A percentile compares a stretch with the other conserved stretches of the same genome.
Conservation (phyloP, 345 rosid species). For the Boechera divaricarpa region DNA sequence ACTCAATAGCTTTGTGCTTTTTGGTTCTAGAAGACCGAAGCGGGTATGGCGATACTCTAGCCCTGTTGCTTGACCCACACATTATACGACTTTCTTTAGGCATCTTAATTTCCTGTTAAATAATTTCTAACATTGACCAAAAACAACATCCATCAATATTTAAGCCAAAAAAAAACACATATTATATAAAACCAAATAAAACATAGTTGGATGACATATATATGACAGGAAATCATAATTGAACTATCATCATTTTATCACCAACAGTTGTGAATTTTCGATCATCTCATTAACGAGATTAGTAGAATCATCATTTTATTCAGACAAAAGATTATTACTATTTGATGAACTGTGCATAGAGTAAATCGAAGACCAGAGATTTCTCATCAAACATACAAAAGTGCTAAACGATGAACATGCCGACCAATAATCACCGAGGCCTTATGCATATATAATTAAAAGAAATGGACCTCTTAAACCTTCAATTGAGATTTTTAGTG, state of each 20-base stretch:
- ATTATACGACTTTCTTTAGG: neutral
- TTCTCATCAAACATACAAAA: too few species aligned
- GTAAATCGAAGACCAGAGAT: too few species aligned
- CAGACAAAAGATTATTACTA: too few species aligned
- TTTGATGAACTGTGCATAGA: too few species aligned
- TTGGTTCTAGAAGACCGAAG: conserved; percentile 29
- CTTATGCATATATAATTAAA: too few species aligned
- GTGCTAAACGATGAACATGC: too few species aligned
- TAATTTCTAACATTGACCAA: neutral
- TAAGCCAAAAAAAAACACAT: neutral
- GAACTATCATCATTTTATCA: conserved; percentile 13
- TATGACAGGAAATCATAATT: neutral
- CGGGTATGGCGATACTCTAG: conserved; percentile 35
- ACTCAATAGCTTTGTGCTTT: neutral
- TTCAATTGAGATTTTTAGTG: too few species aligned
- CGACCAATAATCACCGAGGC: too few species aligned
- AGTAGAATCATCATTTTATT: neutral
- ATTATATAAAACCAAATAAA: neutral
- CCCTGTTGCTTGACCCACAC: conserved; percentile 3
- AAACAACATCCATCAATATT: neutral
- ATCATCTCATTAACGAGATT: neutral
- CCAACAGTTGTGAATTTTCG: neutral
- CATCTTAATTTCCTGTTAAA: conserved; percentile 10
- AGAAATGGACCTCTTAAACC: too few species aligned
- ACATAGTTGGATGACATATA: neutral